Base-by-base conservation (phyloP, 2,329 filamentous ascomycete species). In the Nothophoma quercina region DNA sequence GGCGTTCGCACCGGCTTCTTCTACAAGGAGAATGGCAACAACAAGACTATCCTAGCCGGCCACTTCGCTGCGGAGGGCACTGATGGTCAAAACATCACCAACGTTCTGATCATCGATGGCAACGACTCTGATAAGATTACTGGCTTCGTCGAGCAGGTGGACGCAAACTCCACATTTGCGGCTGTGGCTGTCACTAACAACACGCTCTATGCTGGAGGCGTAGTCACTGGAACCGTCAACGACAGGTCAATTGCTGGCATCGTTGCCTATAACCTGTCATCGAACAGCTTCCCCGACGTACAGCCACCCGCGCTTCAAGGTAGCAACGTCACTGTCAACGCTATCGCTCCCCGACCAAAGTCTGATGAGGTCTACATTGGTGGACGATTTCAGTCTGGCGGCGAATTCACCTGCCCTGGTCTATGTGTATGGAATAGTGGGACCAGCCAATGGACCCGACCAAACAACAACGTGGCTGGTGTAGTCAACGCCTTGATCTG, bases 11-110 rank as follows among this genome's bases (percentile, higher is more conserved):
- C 89, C 7, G 95, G 91, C 23, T 77, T 87, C 2, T 96, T 96
- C 69, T 91, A 96, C 72, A 84, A 83, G 30, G 80, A 82, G 13
- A 84, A 85, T 57, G 80, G 79, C 52, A 83, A 85, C 58, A 97
- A 97, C 73, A 81, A 96, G 50, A 98, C 95, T 0, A 84, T 98
- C 30, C 81, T 98, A 22, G 95, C 88, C 40, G 95, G 95, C 1
- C 91, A 92, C 65, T 99, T 99, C 71, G 84, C 84, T 7, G 87
- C 90, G 1, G 85, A 80, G 23, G 84, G 84, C 12, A 83, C 82
- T 7, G 84, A 93, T 61, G 90, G 87, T 18, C 86, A 88, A 3
- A 81, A 82, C 5, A 81, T 97, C 55, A 81, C 91, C 60, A 98
- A 97, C 65, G 78, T 99, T 13, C 80, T 89, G 29, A 84, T 99